Conservation (phyloP, 768 basidiomycete genomes). For the Termitomyces sp. region DNA sequence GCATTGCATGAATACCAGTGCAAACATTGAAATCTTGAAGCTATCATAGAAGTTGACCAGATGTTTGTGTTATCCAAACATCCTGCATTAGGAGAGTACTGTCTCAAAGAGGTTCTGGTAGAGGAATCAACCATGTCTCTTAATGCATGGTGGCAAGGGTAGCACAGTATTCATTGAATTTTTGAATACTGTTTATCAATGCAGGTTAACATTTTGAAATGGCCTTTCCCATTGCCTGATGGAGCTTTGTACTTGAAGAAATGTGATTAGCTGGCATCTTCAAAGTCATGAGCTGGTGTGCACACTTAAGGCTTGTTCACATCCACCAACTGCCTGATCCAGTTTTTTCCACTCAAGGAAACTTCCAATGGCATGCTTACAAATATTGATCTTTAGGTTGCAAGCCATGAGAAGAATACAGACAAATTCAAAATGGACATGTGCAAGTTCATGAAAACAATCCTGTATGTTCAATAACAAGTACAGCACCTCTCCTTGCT, state of each 20-base stretch:
- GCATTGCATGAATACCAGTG: constrained; percentile 16
- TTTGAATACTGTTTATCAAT: constrained; percentile 22
- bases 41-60: constrained; percentile 22
- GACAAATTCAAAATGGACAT: constrained; percentile 25
- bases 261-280: constrained; percentile 1
- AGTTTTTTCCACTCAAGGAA: constrained; percentile 35
- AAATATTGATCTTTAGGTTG: constrained; percentile 36
- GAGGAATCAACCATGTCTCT: constrained; percentile 22
- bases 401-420: constrained; percentile 26
- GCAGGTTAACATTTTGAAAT: constrained; percentile 28
- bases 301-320: constrained; percentile 28
- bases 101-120: constrained; percentile 25
- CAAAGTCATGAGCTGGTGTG: neutral
- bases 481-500: constrained; percentile 28
- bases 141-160: constrained; percentile 18
- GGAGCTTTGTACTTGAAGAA: constrained; percentile 27
- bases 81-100: constrained; percentile 28
- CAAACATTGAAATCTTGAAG: constrained; percentile 22
- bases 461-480: constrained; percentile 28
- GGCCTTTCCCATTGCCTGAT: constrained; percentile 27
- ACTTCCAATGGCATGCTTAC: constrained; percentile 26
- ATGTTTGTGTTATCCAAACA: constrained; percentile 26
- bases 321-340: constrained; percentile 26
- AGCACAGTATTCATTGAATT: constrained; percentile 23
- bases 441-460: constrained; percentile 28